Evolutionary conservation across 495 filamentous ascomycete species (phyloP), one percentile per base, ranked within the genome.

Genomic region (Xylaria intraflava): DNA sequence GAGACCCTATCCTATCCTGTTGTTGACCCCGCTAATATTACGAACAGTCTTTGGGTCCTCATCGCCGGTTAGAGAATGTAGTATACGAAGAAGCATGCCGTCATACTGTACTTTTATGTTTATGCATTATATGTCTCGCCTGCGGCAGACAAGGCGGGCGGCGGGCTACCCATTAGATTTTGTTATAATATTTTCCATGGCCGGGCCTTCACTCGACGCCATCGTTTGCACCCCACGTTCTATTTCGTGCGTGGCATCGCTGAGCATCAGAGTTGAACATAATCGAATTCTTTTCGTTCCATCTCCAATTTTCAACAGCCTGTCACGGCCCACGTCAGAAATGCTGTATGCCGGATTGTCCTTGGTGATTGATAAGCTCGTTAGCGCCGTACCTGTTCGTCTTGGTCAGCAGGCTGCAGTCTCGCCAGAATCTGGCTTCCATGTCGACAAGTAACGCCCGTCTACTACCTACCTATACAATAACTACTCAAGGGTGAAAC

Each of bases 11-110:
- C 3, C 24, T 39, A 4, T 47, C 20, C 27, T 19, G 11, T 53
- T n/a, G 19, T 33, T 12, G 12, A 1, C 8, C 31, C 30, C 6
- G 23, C 46, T 56, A 48, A 50, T 14, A 17, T 19, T 17, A 23
- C 22, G 8, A 4, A 46, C 23, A 71, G 68, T 4, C 56, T 71
- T 47, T 71, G 67, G 69, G 67, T 71, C 39, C 62, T 71, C 36
- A 62, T 70, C 39, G 66, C 68, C 19, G 68, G 68, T 41, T 70
- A 67, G 50, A 59, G 23, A 36, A 40, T 19, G n/a, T 26, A 16
- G 19, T 33, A 51, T 27, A 44, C 30, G 10, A 40, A 11, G 12
- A 35, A 49, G 23, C 17, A 43, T 29, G 45, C 7, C 45, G 38
- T 14, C 29, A 49, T 40, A 39, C 19, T 49, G 43, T 49, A 48